Evolutionary conservation across 2,329 filamentous ascomycete species (phyloP), one percentile per base, ranked within the genome.

Genomic region (Penicillium sp.): DNA sequence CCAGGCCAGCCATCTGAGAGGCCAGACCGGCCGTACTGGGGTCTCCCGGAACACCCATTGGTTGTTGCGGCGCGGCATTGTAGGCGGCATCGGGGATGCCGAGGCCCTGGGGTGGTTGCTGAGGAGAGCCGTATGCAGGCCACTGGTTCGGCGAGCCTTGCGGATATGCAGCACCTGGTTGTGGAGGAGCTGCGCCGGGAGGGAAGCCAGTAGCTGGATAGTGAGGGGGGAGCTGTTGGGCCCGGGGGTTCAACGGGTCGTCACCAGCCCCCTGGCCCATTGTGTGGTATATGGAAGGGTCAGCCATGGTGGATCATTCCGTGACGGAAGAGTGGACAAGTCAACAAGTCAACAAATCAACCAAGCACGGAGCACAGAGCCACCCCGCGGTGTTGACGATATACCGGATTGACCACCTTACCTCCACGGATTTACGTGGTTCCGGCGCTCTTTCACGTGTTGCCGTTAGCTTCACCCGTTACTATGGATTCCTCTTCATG

Each of bases 1-100:
- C 82, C 77, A 94, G 79, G 45, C 81, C 81, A 28, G 83, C 83
- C 83, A 94, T 85, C 65, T 94, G 88, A 39, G 81, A 77, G 9
- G 68, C 51, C 36, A 76, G 52, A 3, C 68, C 69, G 16, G 59
- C 63, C 56, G 72, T 62, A 20, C 53, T 43, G 19, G 65, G 58
- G 21, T 60, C 56, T 28, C 47, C 56, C n/a, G 57, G 50, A 9
- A 41, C 43, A 33, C 48, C 53, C 31, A 55, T 48, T 7, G 47
- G 47, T 37, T 62, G 59, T 18, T 58, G 50, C 13, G 50, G 49
- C 18, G 48, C 32, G 30, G 38, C 45, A 50, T 56, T 53, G 37
- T 66, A 61, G 20, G 50, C 51, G 26, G 52, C 48, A 33, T 57
- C 53, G 10, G 60, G 48, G 36, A n/a, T n/a, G n/a, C 48, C 50